Evolutionary conservation across 192 early-diverging fungal species (phyloP), one percentile per base, ranked within the genome.

Genomic region (Coemansia sp.): DNA sequence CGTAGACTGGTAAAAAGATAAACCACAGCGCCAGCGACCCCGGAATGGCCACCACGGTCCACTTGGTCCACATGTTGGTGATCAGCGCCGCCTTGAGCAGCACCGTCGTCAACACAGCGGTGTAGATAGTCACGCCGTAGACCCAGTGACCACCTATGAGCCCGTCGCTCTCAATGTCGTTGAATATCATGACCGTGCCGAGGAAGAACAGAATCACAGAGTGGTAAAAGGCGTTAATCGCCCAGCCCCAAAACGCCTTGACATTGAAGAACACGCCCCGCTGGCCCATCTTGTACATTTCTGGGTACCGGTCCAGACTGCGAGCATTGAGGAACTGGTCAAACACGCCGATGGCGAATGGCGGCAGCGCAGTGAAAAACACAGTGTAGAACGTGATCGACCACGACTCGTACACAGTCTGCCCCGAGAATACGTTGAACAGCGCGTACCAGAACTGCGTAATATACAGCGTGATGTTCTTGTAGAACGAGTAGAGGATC

Each of bases 401-500:
- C 18, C 92, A 86, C 71, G 92, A 89, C 69, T 98, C 96, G 66
- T 92, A 94, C n/a, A 92, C 63, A 70, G 90, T 87, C 50, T 86
- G 67, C 10, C 88, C 89, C 0, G 92, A 93, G 68, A 90, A 96
- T 43, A 90, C 90, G 64, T 89, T 91, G 66, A 83, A 93, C 61
- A 95, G 83, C 71, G 95, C 94, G 73, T 85, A 97, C 92, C 92
- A 94, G 67, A 95, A 94, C 62, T 94, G 86, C 21, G 88, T 86
- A 60, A 94, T 71, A 2, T 90, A 94, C 85, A 91, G 95, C 26
- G 95, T 88, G 46, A 97, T 79, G 70, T 94, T 96, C 79, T 99
- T 99, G 85, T 92, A 96, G 66, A 99, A 99, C 68, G 95, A 96
- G 67, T 88, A 91, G 59, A 95, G 76, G 60, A 93, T 89, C 89